phyloP scores from a whole-genome alignment of 202 grass and related monocot species.

The Schoenoplectus tabernaemontani region DNA sequence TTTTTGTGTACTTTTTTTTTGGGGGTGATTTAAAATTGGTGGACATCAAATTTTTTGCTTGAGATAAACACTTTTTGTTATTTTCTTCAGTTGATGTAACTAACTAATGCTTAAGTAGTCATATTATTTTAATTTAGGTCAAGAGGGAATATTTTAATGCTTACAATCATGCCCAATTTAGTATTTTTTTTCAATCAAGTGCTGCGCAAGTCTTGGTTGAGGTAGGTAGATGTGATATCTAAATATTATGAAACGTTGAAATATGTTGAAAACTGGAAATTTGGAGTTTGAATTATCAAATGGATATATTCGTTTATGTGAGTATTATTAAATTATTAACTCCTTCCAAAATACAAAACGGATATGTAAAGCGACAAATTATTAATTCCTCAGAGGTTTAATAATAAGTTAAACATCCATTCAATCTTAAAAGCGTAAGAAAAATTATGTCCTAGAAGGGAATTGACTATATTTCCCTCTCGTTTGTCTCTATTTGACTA shows the following conservation, averaged over 20 bases:
- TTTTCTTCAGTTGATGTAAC: not conserved
- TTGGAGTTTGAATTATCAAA: not conserved
- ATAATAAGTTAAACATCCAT: too few relatives aligned
- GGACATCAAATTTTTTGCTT: not conserved
- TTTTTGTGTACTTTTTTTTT: not conserved
- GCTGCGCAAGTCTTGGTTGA: not conserved
- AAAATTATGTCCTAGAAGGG: too few relatives aligned
- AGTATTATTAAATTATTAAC: too few relatives aligned
- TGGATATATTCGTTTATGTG: not conserved
- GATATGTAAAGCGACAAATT: too few relatives aligned
- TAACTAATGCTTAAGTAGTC: not conserved
- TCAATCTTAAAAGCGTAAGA: too few relatives aligned
- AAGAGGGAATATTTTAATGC: not conserved
- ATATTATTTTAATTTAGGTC: not conserved
- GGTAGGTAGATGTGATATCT: not conserved
- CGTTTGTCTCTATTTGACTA: too few relatives aligned
- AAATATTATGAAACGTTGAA: not conserved
- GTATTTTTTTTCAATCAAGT: not conserved
- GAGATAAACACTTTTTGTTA: not conserved
- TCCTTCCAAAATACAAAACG: too few relatives aligned
- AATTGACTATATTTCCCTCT: too few relatives aligned
- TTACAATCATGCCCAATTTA: not conserved
- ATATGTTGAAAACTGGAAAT: not conserved
- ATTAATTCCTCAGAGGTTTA: too few relatives aligned
- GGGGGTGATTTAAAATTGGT: not conserved